phyloP scores from a whole-genome alignment of 768 basidiomycete genomes.

The Hemileccinum impolitum region DNA sequence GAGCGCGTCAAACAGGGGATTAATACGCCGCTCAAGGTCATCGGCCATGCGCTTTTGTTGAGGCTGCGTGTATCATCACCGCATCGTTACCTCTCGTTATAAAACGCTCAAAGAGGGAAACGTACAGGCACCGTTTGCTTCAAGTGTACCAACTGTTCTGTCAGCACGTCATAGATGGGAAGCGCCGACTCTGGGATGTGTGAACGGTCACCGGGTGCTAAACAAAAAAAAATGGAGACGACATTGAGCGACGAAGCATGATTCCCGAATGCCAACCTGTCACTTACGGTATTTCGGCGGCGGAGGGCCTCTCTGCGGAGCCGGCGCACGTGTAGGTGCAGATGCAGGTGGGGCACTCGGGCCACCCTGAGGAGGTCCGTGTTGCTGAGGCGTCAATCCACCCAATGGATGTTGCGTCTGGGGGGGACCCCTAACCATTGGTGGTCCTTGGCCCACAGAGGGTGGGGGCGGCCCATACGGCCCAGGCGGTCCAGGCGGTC shows the following conservation, averaged over 20 bases:
- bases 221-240: not conserved
- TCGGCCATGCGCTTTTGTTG: constrained; percentile 82
- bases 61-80: constrained; percentile 42
- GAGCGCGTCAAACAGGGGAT: constrained; percentile 84
- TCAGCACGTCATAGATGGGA: constrained; percentile 66
- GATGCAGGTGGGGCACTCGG: constrained; percentile 22
- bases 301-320: constrained; percentile 38
- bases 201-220: constrained; percentile 87
- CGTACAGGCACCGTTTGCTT: constrained; percentile 76
- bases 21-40: constrained; percentile 84
- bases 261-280: not conserved
- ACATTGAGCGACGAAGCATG: not conserved
- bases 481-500: constrained; percentile 13
- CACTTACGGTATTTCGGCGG: constrained; percentile 60
- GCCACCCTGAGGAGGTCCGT: constrained; percentile 29
- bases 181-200: constrained; percentile 76
- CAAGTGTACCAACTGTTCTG: constrained; percentile 58
- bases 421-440: constrained; percentile 26
- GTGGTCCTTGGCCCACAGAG: constrained; percentile 24
- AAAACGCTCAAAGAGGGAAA: constrained; percentile 10
- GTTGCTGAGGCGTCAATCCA: constrained; percentile 23
- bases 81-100: not conserved
- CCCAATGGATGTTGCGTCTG: constrained; percentile 30
- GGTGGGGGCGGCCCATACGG: constrained; percentile 32
- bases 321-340: constrained; percentile 28